A percentile compares a stretch with the other conserved stretches of the same genome.
phyloP scores from a whole-genome alignment of 2,329 filamentous ascomycete species.

The Aspergillus pseudotamarii region DNA sequence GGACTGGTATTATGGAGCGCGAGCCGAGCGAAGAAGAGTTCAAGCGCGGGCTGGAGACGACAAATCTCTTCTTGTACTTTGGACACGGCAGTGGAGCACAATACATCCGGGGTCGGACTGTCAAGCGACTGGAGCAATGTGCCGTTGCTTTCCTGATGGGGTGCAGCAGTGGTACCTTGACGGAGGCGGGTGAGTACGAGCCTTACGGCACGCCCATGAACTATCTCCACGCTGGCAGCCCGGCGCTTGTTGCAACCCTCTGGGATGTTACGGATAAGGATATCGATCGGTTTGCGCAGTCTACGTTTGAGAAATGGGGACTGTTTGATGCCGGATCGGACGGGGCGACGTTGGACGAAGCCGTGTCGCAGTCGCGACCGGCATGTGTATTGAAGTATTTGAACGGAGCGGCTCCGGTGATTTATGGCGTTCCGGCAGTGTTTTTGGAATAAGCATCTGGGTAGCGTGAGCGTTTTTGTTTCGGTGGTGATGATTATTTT shows the following conservation, averaged over 20 bases:
- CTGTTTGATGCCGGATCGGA: slow-evolving; percentile 56
- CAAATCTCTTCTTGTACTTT: slow-evolving; percentile 85
- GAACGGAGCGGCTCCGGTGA: slow-evolving; percentile 89
- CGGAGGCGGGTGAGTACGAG: slow-evolving; percentile 83
- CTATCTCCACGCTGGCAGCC: slow-evolving; percentile 85
- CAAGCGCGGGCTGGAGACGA: slow-evolving; percentile 64
- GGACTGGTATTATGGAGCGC: slow-evolving; percentile 70
- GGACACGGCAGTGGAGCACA: slow-evolving; percentile 94
- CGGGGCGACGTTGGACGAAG: slow-evolving; percentile 69
- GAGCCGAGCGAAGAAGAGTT: slow-evolving; percentile 79
- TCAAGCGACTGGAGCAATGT: slow-evolving; percentile 77
- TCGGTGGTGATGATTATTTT: not conserved
- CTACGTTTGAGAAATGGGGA: slow-evolving; percentile 84
- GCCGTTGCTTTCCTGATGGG: slow-evolving; percentile 90
- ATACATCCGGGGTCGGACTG: slow-evolving; percentile 83
- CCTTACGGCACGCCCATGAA: slow-evolving; percentile 87
- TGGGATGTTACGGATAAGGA: slow-evolving; percentile 99
- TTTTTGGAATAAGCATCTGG: slow-evolving; percentile 60
- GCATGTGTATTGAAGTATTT: slow-evolving; percentile 88
- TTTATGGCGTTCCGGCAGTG: slow-evolving; percentile 86
- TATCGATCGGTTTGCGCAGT: slow-evolving; percentile 87
- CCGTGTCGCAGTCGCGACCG: slow-evolving; percentile 72
- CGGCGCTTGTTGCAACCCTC: slow-evolving; percentile 85
- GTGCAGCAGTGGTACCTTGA: slow-evolving; percentile 82
- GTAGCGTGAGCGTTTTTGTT: not conserved